Conservation (phyloP, 768 basidiomycete genomes). For the Sistotremastrum suecicum region DNA sequence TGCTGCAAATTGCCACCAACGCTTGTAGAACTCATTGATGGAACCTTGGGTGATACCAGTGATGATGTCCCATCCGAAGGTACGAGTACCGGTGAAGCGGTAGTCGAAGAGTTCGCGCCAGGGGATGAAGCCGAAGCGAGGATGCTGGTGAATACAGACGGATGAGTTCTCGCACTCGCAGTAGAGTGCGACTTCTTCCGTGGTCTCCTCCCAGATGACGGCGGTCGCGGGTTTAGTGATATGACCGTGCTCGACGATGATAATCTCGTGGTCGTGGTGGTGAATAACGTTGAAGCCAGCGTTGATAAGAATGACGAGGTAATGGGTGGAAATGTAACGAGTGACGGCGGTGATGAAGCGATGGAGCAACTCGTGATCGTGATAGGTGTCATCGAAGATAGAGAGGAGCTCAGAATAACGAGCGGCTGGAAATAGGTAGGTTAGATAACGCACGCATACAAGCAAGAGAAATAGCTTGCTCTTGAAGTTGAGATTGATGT, state of each 20-base stretch:
- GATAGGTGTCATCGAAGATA: conserved; percentile 2
- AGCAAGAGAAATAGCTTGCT: conserved; percentile 6
- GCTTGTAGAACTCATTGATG: conserved; percentile 13
- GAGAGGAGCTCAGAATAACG: conserved; percentile 3
- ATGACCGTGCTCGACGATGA: conserved; percentile 1
- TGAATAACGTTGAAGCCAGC: conserved; percentile 14
- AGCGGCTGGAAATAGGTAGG: neutral
- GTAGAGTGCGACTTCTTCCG: conserved; percentile 1
- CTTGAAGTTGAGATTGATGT: conserved; percentile 13
- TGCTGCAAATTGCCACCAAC: conserved; percentile 7
- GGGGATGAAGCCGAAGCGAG: neutral
- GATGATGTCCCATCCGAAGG: conserved; percentile 15
- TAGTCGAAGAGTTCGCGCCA: conserved; percentile 3
- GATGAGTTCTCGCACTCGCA: neutral
- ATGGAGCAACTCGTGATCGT: conserved; percentile 7
- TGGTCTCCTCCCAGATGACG: neutral
- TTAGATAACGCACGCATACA: neutral
- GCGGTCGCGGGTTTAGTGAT: neutral
- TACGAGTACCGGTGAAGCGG: conserved; percentile 9
- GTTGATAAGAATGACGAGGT: conserved; percentile 14
- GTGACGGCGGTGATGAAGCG: conserved; percentile 8
- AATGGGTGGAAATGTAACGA: conserved; percentile 12
- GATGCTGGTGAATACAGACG: too few species aligned
- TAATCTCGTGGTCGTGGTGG: conserved; percentile 6
- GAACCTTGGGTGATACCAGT: conserved; percentile 14